A percentile compares a stretch with the other conserved stretches of the same genome.
Evolutionary conservation across 176 grass and related monocot genomes (phyloP).

Genomic region (Oryza punctata): DNA sequence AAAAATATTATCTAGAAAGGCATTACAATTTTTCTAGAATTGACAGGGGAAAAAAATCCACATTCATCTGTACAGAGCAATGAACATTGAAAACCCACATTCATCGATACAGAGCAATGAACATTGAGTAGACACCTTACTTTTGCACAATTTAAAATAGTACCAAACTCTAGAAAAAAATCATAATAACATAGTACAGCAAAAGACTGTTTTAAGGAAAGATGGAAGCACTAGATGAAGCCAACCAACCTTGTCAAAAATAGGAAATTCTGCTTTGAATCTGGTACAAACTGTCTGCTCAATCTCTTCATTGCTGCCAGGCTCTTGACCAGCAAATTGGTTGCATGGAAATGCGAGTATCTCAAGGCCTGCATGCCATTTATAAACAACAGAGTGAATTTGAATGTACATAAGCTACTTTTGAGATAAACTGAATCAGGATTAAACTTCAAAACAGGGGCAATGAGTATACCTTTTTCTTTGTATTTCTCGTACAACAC

Average conservation of each 20-base stretch:
- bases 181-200: not conserved
- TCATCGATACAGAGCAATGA: not conserved
- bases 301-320: conserved; percentile 76
- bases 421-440: not conserved
- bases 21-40: not conserved
- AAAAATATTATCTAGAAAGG: not conserved
- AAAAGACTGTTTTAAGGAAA: not conserved
- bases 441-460: not conserved
- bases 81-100: not conserved
- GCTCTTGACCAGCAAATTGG: conserved; percentile 73
- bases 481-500: conserved; percentile 69
- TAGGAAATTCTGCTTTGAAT: conserved; percentile 76
- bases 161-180: not conserved
- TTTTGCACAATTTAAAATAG: not conserved
- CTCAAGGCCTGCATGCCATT: conserved; percentile 47
- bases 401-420: not conserved
- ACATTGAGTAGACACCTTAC: not conserved
- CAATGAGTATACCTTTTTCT: conserved; percentile 44
- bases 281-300: conserved; percentile 59
- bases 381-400: not conserved
- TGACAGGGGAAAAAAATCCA: not conserved
- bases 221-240: not conserved
- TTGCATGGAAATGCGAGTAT: conserved; percentile 88
- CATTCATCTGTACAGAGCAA: too few relatives aligned
- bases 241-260: conserved; percentile 68